A percentile compares a stretch with the other conserved stretches of the same genome.
These are phyloP conservation scores for Cercospora zeina DNA, from an alignment of 2,329 filamentous ascomycete species.

Conservation along the genomic window DNA sequence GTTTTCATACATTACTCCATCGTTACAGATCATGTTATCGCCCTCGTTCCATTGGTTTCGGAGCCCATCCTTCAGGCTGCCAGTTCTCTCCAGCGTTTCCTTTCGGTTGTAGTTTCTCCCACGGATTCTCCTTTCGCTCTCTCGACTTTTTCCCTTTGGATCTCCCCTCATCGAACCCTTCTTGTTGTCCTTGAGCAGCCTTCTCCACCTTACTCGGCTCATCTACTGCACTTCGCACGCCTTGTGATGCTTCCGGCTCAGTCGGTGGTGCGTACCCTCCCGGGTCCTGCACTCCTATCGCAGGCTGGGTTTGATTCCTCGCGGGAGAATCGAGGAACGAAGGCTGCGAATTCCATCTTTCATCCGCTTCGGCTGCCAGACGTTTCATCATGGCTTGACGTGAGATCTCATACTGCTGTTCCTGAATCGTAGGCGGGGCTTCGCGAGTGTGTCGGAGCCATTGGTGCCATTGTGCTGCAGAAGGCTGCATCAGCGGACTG, in stretches of 20 bases:
- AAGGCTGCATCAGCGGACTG: neutral
- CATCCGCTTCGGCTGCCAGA: constrained; percentile 61
- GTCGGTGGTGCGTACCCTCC: constrained; percentile 41
- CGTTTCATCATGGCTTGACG: constrained; percentile 61
- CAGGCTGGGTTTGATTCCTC: constrained; percentile 51
- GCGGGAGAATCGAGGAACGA: constrained; percentile 60
- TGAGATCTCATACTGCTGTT: constrained; percentile 59
- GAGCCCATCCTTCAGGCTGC: constrained; percentile 52
- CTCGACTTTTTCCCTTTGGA: constrained; percentile 37
- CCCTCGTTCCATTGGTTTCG: constrained; percentile 42
- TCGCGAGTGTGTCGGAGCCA: constrained; percentile 64
- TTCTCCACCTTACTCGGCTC: constrained; percentile 39
- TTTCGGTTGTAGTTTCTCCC: constrained; percentile 42
- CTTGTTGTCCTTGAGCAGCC: constrained; percentile 32
- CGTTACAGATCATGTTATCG: constrained; percentile 14
- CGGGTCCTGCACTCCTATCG: constrained; percentile 48
- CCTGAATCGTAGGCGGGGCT: constrained; percentile 57
- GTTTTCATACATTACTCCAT: neutral
- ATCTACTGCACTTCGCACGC: constrained; percentile 38
- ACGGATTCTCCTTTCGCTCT: constrained; percentile 41
- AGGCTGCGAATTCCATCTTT: constrained; percentile 61
- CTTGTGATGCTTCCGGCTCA: constrained; percentile 37
- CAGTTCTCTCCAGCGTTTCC: constrained; percentile 48
- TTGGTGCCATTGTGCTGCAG: constrained; percentile 64
- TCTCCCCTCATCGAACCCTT: constrained; percentile 39